Evolutionary conservation across 2,329 filamentous ascomycete genomes (phyloP).

Genomic region (Aureobasidium lini): DNA sequence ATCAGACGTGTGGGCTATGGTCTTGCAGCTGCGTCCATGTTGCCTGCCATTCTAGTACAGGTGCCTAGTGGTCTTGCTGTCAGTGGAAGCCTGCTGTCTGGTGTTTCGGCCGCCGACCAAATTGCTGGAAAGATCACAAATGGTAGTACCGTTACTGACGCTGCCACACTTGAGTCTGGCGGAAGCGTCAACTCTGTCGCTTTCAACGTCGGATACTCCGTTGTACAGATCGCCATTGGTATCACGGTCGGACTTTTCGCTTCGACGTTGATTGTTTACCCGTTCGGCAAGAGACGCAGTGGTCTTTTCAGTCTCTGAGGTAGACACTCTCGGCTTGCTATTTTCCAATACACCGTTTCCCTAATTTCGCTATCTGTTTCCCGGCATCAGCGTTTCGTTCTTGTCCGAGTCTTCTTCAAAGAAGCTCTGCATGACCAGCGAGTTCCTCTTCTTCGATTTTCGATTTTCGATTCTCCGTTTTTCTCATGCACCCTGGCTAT

Average conservation of each 20-base stretch:
- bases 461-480: too few species aligned
- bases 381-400: too few species aligned
- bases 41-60: constrained; percentile 75
- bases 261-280: constrained; percentile 42
- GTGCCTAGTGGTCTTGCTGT: constrained; percentile 55
- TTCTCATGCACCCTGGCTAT: too few species aligned
- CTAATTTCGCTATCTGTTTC: too few species aligned
- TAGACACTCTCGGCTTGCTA: background rate
- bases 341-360: background rate
- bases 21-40: constrained; percentile 73
- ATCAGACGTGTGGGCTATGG: constrained; percentile 57
- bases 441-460: too few species aligned
- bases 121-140: constrained; percentile 40
- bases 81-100: constrained; percentile 48
- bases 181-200: constrained; percentile 35
- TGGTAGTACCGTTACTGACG: constrained; percentile 36
- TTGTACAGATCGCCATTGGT: constrained; percentile 45
- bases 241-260: constrained; percentile 45
- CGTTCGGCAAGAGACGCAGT: constrained; percentile 41
- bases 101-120: constrained; percentile 50
- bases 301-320: constrained; percentile 34
- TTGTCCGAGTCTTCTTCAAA: too few species aligned
- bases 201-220: constrained; percentile 40
- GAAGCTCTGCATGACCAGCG: too few species aligned
- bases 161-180: constrained; percentile 22